Percentiles rank a stretch among this genome's conserved stretches.
These are phyloP conservation scores for Plenodomus biglobosus DNA, from an alignment of 2,329 filamentous ascomycete genomes.

Conservation along the genomic window DNA sequence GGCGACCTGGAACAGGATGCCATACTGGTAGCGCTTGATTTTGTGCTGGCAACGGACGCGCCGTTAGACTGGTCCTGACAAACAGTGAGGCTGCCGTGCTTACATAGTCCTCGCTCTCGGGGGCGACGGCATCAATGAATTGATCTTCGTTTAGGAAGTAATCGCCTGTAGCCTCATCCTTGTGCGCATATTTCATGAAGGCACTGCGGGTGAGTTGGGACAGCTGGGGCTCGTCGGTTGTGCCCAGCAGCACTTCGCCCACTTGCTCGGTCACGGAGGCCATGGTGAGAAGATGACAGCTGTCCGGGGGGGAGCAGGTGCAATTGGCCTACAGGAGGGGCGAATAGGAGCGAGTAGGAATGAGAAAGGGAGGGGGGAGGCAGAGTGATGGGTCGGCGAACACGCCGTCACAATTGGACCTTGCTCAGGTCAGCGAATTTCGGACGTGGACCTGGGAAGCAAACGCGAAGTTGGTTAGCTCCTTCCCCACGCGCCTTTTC, in stretches of 20 bases:
- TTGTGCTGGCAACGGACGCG: constrained; percentile 70
- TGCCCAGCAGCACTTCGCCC: constrained; percentile 65
- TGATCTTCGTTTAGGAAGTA: constrained; percentile 79
- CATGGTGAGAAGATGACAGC: constrained; percentile 28
- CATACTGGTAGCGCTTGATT: constrained; percentile 94
- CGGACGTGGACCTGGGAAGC: constrained; percentile 31
- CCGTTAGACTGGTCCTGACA: constrained; percentile 34
- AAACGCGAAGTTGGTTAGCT: constrained; percentile 17
- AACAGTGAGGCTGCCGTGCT: constrained; percentile 45
- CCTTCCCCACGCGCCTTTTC: not conserved
- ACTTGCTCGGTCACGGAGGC: constrained; percentile 69
- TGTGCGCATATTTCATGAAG: constrained; percentile 75
- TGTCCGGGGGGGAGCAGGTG: constrained; percentile 14
- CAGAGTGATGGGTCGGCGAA: constrained; percentile 25
- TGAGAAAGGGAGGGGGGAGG: constrained; percentile 14
- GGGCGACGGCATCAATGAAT: constrained; percentile 89
- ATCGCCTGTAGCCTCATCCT: constrained; percentile 75
- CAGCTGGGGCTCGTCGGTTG: constrained; percentile 59
- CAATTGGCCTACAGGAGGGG: constrained; percentile 31
- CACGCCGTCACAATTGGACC: constrained; percentile 18
- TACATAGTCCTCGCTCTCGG: constrained; percentile 86
- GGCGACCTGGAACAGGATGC: constrained; percentile 87
- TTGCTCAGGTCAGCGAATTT: constrained; percentile 29
- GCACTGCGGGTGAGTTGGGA: constrained; percentile 73
- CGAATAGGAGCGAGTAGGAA: constrained; percentile 14